Evolutionary conservation across 1,284 basidiomycete genomes (phyloP).

Genomic region (Fomitopsis betulina): DNA sequence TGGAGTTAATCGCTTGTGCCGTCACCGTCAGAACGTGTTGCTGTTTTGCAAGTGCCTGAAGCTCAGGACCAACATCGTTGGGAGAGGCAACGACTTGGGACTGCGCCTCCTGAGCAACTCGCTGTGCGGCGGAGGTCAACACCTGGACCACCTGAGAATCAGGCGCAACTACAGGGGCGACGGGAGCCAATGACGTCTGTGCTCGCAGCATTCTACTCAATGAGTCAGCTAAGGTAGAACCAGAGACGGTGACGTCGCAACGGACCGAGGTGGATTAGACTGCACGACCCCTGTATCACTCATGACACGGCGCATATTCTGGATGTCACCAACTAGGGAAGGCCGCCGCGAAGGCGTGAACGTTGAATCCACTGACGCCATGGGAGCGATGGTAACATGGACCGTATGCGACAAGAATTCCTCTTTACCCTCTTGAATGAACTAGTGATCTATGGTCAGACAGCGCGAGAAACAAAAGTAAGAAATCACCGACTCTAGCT

Average conservation of each 20-base stretch:
- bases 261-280: constrained; percentile 25
- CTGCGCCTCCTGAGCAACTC: constrained; percentile 69
- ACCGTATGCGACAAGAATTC: constrained; percentile 63
- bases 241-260: background rate
- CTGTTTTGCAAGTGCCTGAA: constrained; percentile 71
- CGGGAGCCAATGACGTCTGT: constrained; percentile 20
- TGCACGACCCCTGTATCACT: constrained; percentile 51
- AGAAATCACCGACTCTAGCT: constrained; percentile 52
- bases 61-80: constrained; percentile 42
- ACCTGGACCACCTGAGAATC: constrained; percentile 71
- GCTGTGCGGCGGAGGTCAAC: constrained; percentile 67
- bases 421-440: constrained; percentile 67
- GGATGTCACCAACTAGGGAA: constrained; percentile 49
- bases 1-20: constrained; percentile 69
- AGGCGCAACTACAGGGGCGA: constrained; percentile 31
- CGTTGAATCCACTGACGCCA: constrained; percentile 60
- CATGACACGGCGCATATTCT: constrained; percentile 51
- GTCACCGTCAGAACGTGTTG: constrained; percentile 75
- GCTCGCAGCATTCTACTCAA: constrained; percentile 20
- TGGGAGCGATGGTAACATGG: constrained; percentile 66
- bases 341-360: constrained; percentile 54
- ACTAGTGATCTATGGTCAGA: constrained; percentile 38
- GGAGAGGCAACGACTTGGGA: constrained; percentile 56
- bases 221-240: background rate
- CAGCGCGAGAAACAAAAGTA: constrained; percentile 5